Evolutionary conservation across 2,329 filamentous ascomycete species (phyloP).

Genomic region (Purpureocillium lavendulum): DNA sequence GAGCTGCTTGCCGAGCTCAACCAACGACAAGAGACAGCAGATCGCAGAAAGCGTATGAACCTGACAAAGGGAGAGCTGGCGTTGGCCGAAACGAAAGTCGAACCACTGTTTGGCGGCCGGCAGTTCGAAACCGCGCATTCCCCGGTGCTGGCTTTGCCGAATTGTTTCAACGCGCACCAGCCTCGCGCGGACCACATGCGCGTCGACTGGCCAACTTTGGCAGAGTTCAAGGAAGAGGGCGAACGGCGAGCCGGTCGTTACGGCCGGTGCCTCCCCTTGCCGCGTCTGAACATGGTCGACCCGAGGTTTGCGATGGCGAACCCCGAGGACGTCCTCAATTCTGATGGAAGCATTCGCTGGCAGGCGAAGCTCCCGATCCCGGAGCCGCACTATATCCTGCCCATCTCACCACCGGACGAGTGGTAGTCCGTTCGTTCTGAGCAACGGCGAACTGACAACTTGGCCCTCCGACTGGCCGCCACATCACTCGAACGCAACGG

Average conservation of each 20-base stretch:
- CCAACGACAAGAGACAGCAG: constrained; percentile 11
- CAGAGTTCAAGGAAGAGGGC: constrained; percentile 27
- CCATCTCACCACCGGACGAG: constrained; percentile 6
- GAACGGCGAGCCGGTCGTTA: constrained; percentile 16
- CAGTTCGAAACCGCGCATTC: constrained; percentile 19
- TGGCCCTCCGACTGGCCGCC: no score
- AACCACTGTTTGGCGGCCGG: constrained; percentile 18
- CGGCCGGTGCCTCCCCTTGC: constrained; percentile 22
- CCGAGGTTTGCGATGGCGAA: constrained; percentile 2
- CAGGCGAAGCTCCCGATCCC: constrained; percentile 16
- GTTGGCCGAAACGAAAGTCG: constrained; percentile 1
- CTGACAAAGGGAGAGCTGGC: neutral
- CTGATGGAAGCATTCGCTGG: constrained; percentile 16
- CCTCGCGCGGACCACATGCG: constrained; percentile 7
- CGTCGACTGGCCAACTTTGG: constrained; percentile 24
- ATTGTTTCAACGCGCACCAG: constrained; percentile 21
- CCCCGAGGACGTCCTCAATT: constrained; percentile 8
- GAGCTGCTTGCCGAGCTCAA: constrained; percentile 16
- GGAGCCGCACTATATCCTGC: constrained; percentile 11
- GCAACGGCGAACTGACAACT: no score
- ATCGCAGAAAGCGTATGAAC: constrained; percentile 5
- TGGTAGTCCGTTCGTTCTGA: neutral
- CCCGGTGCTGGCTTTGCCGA: constrained; percentile 21
- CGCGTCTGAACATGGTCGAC: constrained; percentile 16
- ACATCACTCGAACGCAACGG: no score